Percentiles rank a stretch among this genome's conserved stretches.
These are phyloP conservation scores for Salvia rosmarinus DNA, from an alignment of 257 asterid species.

Conservation along the genomic window DNA sequence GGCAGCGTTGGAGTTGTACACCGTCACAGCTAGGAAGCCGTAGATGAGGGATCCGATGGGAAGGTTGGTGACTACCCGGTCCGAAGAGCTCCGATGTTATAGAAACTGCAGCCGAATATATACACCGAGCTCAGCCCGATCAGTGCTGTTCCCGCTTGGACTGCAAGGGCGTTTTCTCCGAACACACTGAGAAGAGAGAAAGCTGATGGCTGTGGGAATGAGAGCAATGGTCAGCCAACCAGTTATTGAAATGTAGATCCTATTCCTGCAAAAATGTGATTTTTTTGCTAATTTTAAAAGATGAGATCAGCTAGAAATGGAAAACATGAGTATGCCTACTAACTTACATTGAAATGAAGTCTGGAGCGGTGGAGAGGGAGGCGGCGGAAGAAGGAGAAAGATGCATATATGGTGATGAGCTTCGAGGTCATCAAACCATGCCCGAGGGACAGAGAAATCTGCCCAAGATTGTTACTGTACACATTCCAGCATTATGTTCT, in stretches of 20 bases:
- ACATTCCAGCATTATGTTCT: slow-evolving; percentile 69
- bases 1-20: slow-evolving; percentile 61
- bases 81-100: slow-evolving; percentile 94
- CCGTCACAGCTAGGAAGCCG: slow-evolving; percentile 75
- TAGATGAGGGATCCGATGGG: slow-evolving; percentile 82
- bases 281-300: not conserved
- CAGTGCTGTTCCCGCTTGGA: slow-evolving; percentile 69
- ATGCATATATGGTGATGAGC: slow-evolving; percentile 72
- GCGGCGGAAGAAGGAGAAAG: slow-evolving; percentile 95
- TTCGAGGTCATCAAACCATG: slow-evolving; percentile 52
- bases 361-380: slow-evolving; percentile 91
- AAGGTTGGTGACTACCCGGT: slow-evolving; percentile 75
- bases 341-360: slow-evolving; percentile 71
- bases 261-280: slow-evolving; percentile 51
- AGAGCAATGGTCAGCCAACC: slow-evolving; percentile 86
- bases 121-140: slow-evolving; percentile 93
- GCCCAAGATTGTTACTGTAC: slow-evolving; percentile 90
- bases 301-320: not conserved
- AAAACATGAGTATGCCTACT: slow-evolving; percentile 34
- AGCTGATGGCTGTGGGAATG: slow-evolving; percentile 73
- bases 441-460: slow-evolving; percentile 85
- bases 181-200: slow-evolving; percentile 56
- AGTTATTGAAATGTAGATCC: slow-evolving; percentile 65
- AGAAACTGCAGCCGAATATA: slow-evolving; percentile 81
- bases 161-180: slow-evolving; percentile 45